phyloP scores from a whole-genome alignment of 805 yeast species.

The Yarrowia hollandica region DNA sequence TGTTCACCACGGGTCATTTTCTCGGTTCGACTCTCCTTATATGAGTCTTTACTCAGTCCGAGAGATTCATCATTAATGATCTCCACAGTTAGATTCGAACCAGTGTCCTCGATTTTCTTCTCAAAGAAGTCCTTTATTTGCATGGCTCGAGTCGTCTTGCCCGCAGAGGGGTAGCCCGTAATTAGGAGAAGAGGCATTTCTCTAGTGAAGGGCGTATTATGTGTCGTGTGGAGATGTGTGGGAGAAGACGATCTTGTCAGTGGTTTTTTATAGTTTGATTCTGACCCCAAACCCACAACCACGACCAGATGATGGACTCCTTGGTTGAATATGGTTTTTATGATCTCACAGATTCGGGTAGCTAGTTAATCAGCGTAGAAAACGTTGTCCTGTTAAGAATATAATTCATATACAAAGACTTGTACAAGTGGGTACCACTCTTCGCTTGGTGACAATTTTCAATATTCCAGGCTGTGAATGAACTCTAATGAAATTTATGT shows the following conservation, averaged over 20 bases:
- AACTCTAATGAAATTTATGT: background rate
- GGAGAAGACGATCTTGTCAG: background rate
- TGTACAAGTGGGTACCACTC: too few species aligned
- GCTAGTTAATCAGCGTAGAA: too few species aligned
- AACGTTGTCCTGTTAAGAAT: too few species aligned
- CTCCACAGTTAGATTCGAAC: conserved; percentile 59
- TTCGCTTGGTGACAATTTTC: too few species aligned
- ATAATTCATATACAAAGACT: too few species aligned
- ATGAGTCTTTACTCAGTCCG: conserved; percentile 67
- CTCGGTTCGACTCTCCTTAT: conserved; percentile 71
- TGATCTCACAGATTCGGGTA: too few species aligned
- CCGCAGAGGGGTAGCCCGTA: conserved; percentile 83
- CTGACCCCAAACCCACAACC: too few species aligned
- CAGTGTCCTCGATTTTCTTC: conserved; percentile 49
- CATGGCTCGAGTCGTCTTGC: conserved; percentile 75
- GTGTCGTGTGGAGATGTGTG: background rate
- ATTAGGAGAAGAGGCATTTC: conserved; percentile 83
- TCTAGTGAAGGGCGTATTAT: background rate
- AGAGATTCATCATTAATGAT: conserved; percentile 76
- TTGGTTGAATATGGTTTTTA: too few species aligned
- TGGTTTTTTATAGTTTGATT: background rate
- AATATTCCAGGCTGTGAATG: too few species aligned
- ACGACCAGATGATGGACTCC: too few species aligned
- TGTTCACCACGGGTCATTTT: conserved; percentile 81
- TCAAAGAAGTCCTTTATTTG: conserved; percentile 53